These are phyloP conservation scores for Streptanthus diversifolius DNA, from an alignment of 345 rosid genomes.

Conservation along the genomic window DNA sequence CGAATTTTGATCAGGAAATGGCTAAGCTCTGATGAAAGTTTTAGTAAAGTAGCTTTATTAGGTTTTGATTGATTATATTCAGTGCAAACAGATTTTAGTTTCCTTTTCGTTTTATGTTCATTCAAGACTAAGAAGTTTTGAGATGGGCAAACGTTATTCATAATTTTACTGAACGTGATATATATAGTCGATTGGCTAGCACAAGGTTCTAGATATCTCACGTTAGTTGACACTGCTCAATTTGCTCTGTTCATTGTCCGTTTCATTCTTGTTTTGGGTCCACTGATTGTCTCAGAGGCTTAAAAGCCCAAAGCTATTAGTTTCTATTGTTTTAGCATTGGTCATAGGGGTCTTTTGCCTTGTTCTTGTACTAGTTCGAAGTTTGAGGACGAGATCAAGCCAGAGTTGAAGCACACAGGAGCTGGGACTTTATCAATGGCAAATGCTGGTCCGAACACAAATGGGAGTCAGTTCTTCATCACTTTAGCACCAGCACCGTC, in stretches of 20 bases:
- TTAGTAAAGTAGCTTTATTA: not conserved
- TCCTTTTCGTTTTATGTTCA: not conserved
- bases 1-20: not conserved
- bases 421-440: constrained; percentile 96
- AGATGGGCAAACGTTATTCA: not conserved
- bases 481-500: constrained; percentile 81
- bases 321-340: not conserved
- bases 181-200: not conserved
- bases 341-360: not conserved
- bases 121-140: not conserved
- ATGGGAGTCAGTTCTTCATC: constrained; percentile 92
- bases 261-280: constrained; percentile 4
- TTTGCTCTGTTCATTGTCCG: not conserved
- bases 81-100: not conserved
- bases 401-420: constrained; percentile 91
- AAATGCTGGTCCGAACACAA: constrained; percentile 92
- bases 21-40: not conserved
- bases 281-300: not conserved
- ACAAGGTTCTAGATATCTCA: not conserved
- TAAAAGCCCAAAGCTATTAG: not conserved
- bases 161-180: not conserved
- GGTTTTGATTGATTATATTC: not conserved
- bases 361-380: constrained; percentile 38
- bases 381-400: constrained; percentile 83
- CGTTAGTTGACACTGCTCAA: not conserved